These are phyloP conservation scores for Stenocarpella maydis DNA, from an alignment of 2,329 filamentous ascomycete genomes.

Conservation along the genomic window DNA sequence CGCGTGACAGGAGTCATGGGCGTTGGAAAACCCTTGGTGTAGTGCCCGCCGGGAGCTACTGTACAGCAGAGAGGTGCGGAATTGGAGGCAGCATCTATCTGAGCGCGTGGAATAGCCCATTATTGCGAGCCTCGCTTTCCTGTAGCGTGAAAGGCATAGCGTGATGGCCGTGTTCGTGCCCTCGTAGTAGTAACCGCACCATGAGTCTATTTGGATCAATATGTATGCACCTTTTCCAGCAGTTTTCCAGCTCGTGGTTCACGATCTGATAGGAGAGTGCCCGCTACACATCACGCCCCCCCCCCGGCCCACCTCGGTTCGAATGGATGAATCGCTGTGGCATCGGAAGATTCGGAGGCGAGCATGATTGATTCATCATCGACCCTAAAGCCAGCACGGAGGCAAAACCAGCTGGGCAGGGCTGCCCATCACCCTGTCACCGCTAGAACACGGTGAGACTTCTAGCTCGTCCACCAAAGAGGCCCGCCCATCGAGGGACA, in stretches of 20 bases:
- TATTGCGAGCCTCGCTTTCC: conserved; percentile 17
- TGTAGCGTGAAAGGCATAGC: conserved; percentile 19
- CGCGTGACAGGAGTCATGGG: conserved; percentile 15
- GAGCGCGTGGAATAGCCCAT: conserved; percentile 18
- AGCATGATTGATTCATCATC: conserved; percentile 12
- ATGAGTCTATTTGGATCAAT: neutral
- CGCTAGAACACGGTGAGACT: conserved; percentile 34
- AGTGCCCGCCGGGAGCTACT: conserved; percentile 22
- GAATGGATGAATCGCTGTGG: neutral
- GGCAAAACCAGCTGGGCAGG: conserved; percentile 3
- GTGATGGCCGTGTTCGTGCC: conserved; percentile 15
- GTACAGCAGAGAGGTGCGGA: conserved; percentile 4
- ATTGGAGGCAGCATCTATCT: conserved; percentile 5
- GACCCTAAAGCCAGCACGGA: conserved; percentile 2
- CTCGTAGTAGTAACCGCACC: conserved; percentile 17
- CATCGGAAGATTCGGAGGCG: conserved; percentile 12
- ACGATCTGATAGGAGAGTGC: neutral
- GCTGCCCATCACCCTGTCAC: conserved; percentile 24
- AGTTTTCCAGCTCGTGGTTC: neutral
- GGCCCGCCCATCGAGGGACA: conserved; percentile 25
- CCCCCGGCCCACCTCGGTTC: conserved; percentile 2
- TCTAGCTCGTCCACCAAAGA: conserved; percentile 23
- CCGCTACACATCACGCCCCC: neutral
- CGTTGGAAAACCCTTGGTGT: conserved; percentile 2
- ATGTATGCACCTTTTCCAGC: neutral